Conservation (phyloP, 495 filamentous ascomycete species). For the Chaetomium cochliodes region DNA sequence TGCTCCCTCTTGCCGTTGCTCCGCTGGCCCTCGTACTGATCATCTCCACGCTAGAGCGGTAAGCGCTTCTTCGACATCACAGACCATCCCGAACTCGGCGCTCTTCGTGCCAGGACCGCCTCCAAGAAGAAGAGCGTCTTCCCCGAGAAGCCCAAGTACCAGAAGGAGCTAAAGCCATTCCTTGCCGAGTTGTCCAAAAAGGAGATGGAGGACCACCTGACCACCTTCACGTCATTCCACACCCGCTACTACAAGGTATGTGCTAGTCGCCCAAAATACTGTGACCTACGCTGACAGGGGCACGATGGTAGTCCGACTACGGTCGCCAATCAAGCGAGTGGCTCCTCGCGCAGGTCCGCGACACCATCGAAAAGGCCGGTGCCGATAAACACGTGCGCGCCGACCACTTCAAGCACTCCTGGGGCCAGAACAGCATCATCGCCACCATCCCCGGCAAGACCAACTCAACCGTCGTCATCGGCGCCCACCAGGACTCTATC, state of each 20-base stretch:
- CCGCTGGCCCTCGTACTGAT: not conserved
- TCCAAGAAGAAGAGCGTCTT: conserved; percentile 52
- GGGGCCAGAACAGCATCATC: conserved; percentile 90
- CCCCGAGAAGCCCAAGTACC: conserved; percentile 64
- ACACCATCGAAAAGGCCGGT: conserved; percentile 66
- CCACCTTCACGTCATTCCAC: conserved; percentile 36
- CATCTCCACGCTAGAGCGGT: conserved; percentile 62
- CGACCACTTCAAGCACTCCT: conserved; percentile 73
- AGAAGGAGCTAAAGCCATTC: conserved; percentile 65
- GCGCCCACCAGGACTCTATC: conserved; percentile 71
- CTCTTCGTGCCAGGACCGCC: conserved; percentile 39
- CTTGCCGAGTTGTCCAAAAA: conserved; percentile 66
- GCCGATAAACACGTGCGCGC: conserved; percentile 67
- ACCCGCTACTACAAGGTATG: conserved; percentile 39
- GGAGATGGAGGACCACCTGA: conserved; percentile 74
- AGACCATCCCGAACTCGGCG: conserved; percentile 59
- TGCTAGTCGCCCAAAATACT: not conserved
- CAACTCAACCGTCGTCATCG: conserved; percentile 73
- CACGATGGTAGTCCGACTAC: conserved; percentile 72
- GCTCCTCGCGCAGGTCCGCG: conserved; percentile 74
- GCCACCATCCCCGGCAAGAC: conserved; percentile 86
- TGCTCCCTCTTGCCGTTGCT: not conserved
- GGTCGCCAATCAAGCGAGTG: conserved; percentile 88
- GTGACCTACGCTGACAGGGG: conserved; percentile 50
- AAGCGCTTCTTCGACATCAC: conserved; percentile 96